Base-by-base conservation (phyloP, 805 yeast species). In the Candida namnaoensis region DNA sequence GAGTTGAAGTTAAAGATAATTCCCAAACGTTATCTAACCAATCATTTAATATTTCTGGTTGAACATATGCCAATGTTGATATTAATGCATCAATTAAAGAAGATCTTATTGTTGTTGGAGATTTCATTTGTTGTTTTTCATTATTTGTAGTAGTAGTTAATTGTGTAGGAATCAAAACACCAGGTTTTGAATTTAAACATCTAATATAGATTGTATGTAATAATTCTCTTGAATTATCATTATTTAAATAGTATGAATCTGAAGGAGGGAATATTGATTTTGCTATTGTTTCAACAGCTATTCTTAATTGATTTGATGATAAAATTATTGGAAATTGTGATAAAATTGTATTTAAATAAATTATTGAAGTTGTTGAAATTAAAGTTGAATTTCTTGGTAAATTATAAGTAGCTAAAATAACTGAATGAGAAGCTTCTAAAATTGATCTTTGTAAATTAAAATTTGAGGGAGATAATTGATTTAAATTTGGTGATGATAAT, bases 371-470 rank as follows among this genome's bases (percentile, higher is more conserved):
- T 1, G 44, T 35, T 7, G 56, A 51, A 6, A 46, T 47, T n/a
- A 46, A 52, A 14, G 36, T 47, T 2, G 62, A 44, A 38, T 49
- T 51, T 23, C 35, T 43, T 13, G 52, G 53, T 8, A 40, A 43
- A 34, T 54, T 42, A 28, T 49, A 52, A 15, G 64, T 61, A 5
- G 68, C 57, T 26, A 76, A 52, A 53, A 71, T 61, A 1, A 80
- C 82, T 0, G 88, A 78, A 54, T 83, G 91, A 1, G 79, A 67
- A 0, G 81, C 74, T 52, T 83, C 91, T 10, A 79, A 57, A 5
- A 77, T 48, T 2, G 62, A 56, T 26, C 59, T 51, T 38, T 38
- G 39, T 23, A 42, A 43, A 7, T 37, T 32, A 10, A 37, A n/a
- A 30, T 23, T 23, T 27, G 7, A 9, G 2, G 27, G 40, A 6